Conservation (phyloP, 192 early-diverging fungal species). For the Jimgerdemannia flammicorona region DNA sequence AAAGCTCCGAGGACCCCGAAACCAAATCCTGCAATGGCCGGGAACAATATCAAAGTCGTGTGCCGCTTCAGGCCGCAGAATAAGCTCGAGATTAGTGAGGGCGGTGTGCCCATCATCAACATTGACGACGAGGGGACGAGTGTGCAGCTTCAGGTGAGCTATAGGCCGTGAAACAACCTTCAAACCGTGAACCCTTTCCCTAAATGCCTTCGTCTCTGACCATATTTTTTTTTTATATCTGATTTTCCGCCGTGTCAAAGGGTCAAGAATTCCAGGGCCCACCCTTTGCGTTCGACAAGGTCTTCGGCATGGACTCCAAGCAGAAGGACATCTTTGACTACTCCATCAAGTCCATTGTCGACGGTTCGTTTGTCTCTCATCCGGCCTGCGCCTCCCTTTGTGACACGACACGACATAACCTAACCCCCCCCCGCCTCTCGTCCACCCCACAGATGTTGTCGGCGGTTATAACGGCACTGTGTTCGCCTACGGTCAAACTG, state of each 20-base stretch:
- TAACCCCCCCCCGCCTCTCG: not conserved
- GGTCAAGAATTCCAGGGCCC: conserved; percentile 58
- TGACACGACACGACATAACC: not conserved
- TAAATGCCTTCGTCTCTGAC: not conserved
- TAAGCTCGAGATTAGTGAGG: conserved; percentile 83
- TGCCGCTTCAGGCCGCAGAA: conserved; percentile 98
- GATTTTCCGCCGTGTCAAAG: conserved; percentile 11
- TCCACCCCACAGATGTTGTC: conserved; percentile 16
- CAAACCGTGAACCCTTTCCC: conserved; percentile 1
- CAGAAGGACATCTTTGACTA: conserved; percentile 91
- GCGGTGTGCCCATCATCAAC: conserved; percentile 81
- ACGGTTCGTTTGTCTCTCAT: conserved; percentile 57
- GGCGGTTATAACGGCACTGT: conserved; percentile 98
- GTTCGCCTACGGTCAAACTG: conserved; percentile 99
- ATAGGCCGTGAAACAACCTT: not conserved
- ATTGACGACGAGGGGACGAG: conserved; percentile 72
- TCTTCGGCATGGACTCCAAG: conserved; percentile 81
- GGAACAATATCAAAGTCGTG: conserved; percentile 94
- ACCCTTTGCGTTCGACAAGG: conserved; percentile 86
- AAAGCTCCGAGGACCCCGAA: not conserved
- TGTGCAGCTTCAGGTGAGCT: conserved; percentile 34
- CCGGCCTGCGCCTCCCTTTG: not conserved
- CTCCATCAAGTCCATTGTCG: conserved; percentile 86
- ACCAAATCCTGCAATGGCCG: conserved; percentile 39
- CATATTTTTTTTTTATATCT: not conserved